phyloP scores from a whole-genome alignment of 164 flowering plant species.

The Pachysandra terminalis region DNA sequence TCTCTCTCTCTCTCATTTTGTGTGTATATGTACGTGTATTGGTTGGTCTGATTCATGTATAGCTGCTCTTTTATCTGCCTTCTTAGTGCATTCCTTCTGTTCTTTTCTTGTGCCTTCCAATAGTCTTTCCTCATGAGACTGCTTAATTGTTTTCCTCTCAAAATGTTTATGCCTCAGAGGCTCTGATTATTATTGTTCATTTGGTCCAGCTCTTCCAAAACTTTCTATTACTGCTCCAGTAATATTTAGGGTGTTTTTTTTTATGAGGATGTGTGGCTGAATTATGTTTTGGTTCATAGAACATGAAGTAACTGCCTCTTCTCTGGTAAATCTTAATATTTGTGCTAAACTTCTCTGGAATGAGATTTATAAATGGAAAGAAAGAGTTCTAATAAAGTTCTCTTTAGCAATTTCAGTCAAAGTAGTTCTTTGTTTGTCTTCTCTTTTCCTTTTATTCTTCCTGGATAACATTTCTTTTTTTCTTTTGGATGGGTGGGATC shows the following conservation, averaged over 20 bases:
- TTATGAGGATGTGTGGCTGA: background rate
- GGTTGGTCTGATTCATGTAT: background rate
- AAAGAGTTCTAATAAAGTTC: background rate
- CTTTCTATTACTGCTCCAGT: background rate
- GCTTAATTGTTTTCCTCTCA: background rate
- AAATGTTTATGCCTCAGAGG: no score
- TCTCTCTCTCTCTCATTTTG: no score
- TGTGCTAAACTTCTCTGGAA: background rate
- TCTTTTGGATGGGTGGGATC: slow-evolving; percentile 4
- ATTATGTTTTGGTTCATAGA: background rate
- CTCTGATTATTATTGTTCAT: background rate
- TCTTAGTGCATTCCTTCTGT: no score
- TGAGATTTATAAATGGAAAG: background rate
- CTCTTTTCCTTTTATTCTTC: background rate
- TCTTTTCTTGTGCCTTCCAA: background rate
- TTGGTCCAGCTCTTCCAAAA: background rate
- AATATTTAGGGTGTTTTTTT: background rate
- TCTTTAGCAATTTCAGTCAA: background rate
- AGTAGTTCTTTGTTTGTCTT: background rate
- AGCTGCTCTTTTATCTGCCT: no score
- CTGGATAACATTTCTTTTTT: background rate
- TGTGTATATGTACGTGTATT: no score
- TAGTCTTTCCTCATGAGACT: background rate
- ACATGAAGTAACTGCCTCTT: no score
- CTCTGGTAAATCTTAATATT: no score